phyloP scores from a whole-genome alignment of 371 early-diverging fungal genomes.

The Dichotomocladium elegans region DNA sequence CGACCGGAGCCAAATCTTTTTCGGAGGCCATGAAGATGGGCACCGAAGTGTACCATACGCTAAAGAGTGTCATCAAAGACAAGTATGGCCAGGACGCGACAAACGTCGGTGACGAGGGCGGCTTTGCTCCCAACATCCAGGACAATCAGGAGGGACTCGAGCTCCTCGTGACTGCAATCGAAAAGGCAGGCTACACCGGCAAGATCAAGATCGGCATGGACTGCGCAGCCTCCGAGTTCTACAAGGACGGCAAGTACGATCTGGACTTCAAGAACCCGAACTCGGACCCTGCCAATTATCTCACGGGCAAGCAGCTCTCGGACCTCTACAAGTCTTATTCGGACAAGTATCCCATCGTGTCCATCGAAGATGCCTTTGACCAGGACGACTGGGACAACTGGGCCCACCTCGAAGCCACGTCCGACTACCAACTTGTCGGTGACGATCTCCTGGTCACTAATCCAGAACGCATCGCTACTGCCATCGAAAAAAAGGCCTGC shows the following conservation, averaged over 20 bases:
- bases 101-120: conserved; percentile 99
- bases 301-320: conserved; percentile 79
- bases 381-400: conserved; percentile 98
- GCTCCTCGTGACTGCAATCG: conserved; percentile 86
- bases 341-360: conserved; percentile 90
- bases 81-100: conserved; percentile 98
- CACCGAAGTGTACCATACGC: conserved; percentile 91
- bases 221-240: conserved; percentile 97
- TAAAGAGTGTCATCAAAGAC: conserved; percentile 93
- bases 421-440: conserved; percentile 91
- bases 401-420: conserved; percentile 69
- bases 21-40: conserved; percentile 97
- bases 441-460: conserved; percentile 99
- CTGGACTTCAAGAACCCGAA: conserved; percentile 93
- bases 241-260: conserved; percentile 93
- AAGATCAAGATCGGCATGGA: conserved; percentile 98
- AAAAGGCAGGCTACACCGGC: conserved; percentile 89
- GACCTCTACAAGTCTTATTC: conserved; percentile 83
- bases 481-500: conserved; percentile 93
- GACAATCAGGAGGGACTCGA: conserved; percentile 95
- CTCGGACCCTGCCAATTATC: conserved; percentile 70
- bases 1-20: conserved; percentile 91
- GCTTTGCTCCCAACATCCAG: conserved; percentile 99
- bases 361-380: conserved; percentile 99
- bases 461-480: conserved; percentile 86